Evolutionary conservation across 768 basidiomycete species (phyloP).

Genomic region (Lenzites betulinus): DNA sequence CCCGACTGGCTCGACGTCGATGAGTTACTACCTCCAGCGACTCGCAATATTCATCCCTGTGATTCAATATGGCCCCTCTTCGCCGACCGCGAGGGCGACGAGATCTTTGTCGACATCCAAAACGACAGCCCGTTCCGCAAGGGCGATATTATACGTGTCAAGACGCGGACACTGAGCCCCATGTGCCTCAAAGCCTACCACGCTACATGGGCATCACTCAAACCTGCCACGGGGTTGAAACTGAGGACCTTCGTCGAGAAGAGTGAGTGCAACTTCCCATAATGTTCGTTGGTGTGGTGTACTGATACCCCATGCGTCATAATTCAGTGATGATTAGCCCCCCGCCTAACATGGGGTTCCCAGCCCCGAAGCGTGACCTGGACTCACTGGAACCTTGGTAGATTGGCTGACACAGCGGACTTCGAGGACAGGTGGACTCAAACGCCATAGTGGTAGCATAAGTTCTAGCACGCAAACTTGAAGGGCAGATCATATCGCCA

Average conservation of each 20-base stretch:
- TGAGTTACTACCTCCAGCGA: not conserved
- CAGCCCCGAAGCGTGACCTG: not conserved
- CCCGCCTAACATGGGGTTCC: not conserved
- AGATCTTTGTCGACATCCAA: slow-evolving; percentile 12
- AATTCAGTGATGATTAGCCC: not conserved
- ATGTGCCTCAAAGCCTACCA: slow-evolving; percentile 1
- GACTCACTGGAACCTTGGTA: not conserved
- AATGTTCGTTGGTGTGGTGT: not conserved
- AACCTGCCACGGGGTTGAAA: not conserved
- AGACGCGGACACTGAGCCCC: slow-evolving; percentile 6
- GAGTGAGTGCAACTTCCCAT: not conserved
- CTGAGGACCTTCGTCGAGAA: not conserved
- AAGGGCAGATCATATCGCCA: no score
- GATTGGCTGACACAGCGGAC: no score
- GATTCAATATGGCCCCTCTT: not conserved
- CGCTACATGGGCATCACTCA: not conserved
- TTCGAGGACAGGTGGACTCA: no score
- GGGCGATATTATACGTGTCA: slow-evolving; percentile 3
- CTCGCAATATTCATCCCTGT: not conserved
- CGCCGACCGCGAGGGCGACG: slow-evolving; percentile 4
- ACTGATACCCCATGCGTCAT: not conserved
- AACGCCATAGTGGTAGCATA: no score
- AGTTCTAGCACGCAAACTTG: no score
- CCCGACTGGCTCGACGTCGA: slow-evolving; percentile 4
- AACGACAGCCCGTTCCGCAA: not conserved